Base-by-base conservation (phyloP, 1,284 basidiomycete genomes). In the Sanguinoderma infundibulare region DNA sequence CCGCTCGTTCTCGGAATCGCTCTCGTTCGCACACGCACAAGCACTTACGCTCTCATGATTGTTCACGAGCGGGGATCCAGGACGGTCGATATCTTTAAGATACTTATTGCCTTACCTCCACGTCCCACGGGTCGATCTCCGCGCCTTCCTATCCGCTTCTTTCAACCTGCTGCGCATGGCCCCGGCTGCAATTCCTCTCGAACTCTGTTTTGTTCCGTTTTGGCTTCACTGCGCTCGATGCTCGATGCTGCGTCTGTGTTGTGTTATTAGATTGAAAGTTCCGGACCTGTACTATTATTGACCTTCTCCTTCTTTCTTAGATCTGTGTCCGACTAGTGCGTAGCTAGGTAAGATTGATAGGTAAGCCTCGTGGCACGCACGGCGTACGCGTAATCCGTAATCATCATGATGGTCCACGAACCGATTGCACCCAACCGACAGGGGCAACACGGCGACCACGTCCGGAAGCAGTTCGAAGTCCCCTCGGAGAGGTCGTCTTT, bases 121-220 rank as follows among this genome's bases (percentile, higher is more conserved):
- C 26, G 30, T 53, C 57, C 30, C 57, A 59, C 51, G 57, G 15
- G 14, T 22, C 42, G 40, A 53, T 59, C 51, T 51, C 57, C 57
- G 57, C 57, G 44, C 57, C 51, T 53, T 59, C 57, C 26, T 46
- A 10, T 28, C 42, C 15, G 8, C 28, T 22, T 36, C 34, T 24
- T 55, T 24, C 42, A 35, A n/a, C 24, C 54, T 46, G 30, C 14
- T 32, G 28, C 44, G 42, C 40, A 14, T 46, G 32, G 30, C 26
- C 39, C 6, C 42, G 24, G 42, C 42, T 46, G 42, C 28, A 46
- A 14, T 46, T 26, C 24, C 17, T 24, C 20, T 14, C n/a, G 15
- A 28, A 7, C 40, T 32, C 17, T 56, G 22, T 17, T 49, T 20
- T 40, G 32, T 40, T 26, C n/a, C 22, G 24, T 26, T 26, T 46